Percentiles rank a stretch among this genome's conserved stretches.
Conservation (phyloP, 306 rosid species). For the Gastrolobium bilobum region DNA sequence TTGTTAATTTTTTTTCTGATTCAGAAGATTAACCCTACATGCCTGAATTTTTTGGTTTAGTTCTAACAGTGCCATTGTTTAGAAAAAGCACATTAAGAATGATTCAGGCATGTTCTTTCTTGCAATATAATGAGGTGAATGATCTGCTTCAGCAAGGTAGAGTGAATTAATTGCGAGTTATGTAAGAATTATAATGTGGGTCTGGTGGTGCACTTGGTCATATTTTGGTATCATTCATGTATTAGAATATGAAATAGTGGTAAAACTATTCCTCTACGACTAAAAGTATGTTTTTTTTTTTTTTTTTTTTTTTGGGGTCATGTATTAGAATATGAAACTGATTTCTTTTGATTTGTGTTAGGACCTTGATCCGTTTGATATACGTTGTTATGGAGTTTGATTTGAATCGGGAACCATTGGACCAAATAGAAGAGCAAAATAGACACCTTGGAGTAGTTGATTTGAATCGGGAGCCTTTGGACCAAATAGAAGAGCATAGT, state of each 20-base stretch:
- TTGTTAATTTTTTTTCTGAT: not conserved
- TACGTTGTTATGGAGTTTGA: conserved; percentile 60
- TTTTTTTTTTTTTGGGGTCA: too few species aligned
- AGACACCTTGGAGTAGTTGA: too few species aligned
- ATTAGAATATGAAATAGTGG: not conserved
- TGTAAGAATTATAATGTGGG: not conserved
- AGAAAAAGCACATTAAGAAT: not conserved
- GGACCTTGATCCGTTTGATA: conserved; percentile 42
- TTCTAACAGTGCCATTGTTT: not conserved
- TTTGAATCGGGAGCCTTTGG: conserved; percentile 63
- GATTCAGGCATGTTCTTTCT: not conserved
- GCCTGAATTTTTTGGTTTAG: not conserved
- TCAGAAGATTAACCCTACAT: not conserved
- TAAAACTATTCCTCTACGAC: too few species aligned
- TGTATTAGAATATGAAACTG: too few species aligned
- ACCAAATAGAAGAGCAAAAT: too few species aligned
- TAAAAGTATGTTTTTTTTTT: too few species aligned
- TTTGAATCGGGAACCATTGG: too few species aligned
- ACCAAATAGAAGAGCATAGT: conserved; percentile 66
- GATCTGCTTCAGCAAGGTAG: not conserved
- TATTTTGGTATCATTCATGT: not conserved
- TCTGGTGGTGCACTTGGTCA: conserved; percentile 1
- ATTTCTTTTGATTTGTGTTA: conserved; percentile 14
- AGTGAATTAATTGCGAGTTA: not conserved
- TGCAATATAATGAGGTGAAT: conserved; percentile 20